Evolutionary conservation across 2,329 filamentous ascomycete species (phyloP).

Genomic region (Scytalidium sp.): DNA sequence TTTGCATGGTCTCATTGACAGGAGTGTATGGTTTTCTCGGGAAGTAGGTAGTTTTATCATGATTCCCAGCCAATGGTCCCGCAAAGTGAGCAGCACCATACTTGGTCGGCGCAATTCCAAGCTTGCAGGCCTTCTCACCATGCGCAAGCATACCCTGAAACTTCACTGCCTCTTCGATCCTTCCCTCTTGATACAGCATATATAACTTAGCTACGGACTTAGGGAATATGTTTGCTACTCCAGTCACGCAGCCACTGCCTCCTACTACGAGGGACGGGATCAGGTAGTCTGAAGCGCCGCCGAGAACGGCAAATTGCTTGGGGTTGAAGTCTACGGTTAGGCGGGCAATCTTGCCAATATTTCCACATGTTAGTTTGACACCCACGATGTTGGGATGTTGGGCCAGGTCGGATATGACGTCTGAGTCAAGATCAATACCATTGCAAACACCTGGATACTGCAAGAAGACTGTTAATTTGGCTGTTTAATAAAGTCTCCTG

Average conservation of each 20-base stretch:
- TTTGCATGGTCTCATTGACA: constrained; percentile 33
- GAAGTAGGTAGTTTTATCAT: constrained; percentile 32
- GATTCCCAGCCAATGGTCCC: constrained; percentile 35
- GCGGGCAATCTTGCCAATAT: constrained; percentile 26
- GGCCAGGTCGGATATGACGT: constrained; percentile 18
- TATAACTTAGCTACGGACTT: constrained; percentile 37
- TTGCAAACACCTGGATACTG: constrained; percentile 30
- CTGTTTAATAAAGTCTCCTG: constrained; percentile 10
- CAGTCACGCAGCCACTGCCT: constrained; percentile 41
- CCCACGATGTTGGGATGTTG: constrained; percentile 25
- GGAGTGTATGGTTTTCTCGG: constrained; percentile 42
- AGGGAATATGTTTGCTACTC: constrained; percentile 45
- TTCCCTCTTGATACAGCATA: constrained; percentile 36
- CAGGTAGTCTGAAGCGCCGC: constrained; percentile 41
- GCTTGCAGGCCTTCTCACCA: constrained; percentile 49
- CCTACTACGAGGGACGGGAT: constrained; percentile 36
- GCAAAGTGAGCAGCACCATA: constrained; percentile 42
- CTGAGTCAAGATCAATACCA: constrained; percentile 28
- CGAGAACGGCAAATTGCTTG: constrained; percentile 45
- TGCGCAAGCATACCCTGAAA: constrained; percentile 42
- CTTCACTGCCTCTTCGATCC: constrained; percentile 33
- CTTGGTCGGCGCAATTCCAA: constrained; percentile 43
- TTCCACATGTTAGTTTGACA: constrained; percentile 26
- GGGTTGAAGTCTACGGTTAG: constrained; percentile 71
- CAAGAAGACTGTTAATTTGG: constrained; percentile 9